Evolutionary conservation across 1,139 yeast genomes (phyloP).

Genomic region (Pichia kudriavzevii): DNA sequence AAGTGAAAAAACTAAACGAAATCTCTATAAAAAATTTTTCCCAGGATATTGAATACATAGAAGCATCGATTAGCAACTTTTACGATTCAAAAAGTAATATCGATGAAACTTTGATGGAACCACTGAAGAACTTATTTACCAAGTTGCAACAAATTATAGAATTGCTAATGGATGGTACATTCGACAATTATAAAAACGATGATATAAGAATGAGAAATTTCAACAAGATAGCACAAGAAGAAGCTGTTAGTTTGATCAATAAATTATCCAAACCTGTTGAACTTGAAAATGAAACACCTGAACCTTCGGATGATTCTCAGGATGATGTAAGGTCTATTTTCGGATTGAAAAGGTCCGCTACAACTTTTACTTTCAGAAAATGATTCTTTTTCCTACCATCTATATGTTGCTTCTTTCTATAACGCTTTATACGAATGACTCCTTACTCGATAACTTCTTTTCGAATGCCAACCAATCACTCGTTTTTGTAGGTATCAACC

Average conservation of each 20-base stretch:
- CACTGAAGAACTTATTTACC: slow-evolving; percentile 36
- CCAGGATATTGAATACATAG: slow-evolving; percentile 53
- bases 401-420: not conserved
- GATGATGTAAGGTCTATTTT: slow-evolving; percentile 22
- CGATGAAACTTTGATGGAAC: slow-evolving; percentile 30
- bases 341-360: slow-evolving; percentile 20
- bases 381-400: not conserved
- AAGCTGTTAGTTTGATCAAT: slow-evolving; percentile 42
- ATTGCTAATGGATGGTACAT: slow-evolving; percentile 41
- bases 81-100: slow-evolving; percentile 12
- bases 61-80: slow-evolving; percentile 29
- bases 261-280: slow-evolving; percentile 28
- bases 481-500: slow-evolving; percentile 75
- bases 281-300: slow-evolving; percentile 4
- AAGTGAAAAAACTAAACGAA: slow-evolving; percentile 40
- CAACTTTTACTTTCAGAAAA: slow-evolving; percentile 12
- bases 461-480: slow-evolving; percentile 96
- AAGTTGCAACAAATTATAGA: slow-evolving; percentile 60
- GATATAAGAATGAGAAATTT: slow-evolving; percentile 50
- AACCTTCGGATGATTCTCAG: slow-evolving; percentile 9
- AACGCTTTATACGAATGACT: slow-evolving; percentile 13
- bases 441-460: slow-evolving; percentile 31
- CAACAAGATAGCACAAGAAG: slow-evolving; percentile 53
- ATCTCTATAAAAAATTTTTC: slow-evolving; percentile 54
- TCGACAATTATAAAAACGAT: slow-evolving; percentile 48